Conservation (phyloP, 768 basidiomycete genomes). For the Calvatia gigantea region DNA sequence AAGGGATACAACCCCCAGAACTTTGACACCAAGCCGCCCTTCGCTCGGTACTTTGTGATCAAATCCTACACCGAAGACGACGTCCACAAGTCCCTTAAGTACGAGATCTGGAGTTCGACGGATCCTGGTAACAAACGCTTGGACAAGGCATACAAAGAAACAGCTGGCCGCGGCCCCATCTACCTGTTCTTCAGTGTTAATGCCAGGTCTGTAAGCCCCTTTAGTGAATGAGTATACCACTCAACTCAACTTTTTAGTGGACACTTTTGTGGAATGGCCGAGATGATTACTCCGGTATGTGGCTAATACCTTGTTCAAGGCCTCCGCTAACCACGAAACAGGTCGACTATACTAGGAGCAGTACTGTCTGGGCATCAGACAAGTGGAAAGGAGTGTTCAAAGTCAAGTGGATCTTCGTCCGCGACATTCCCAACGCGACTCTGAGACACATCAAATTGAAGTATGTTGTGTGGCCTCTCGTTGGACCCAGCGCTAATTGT, state of each 20-base stretch:
- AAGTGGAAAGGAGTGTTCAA: slow-evolving; percentile 99
- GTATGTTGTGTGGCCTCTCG: slow-evolving; percentile 36
- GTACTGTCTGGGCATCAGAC: slow-evolving; percentile 98
- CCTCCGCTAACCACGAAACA: slow-evolving; percentile 20
- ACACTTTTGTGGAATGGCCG: slow-evolving; percentile 98
- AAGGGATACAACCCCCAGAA: slow-evolving; percentile 90
- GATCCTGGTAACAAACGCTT: slow-evolving; percentile 96
- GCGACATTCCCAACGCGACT: slow-evolving; percentile 89
- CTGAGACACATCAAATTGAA: slow-evolving; percentile 86
- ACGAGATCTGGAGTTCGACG: slow-evolving; percentile 97
- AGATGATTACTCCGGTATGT: slow-evolving; percentile 91
- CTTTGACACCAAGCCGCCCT: slow-evolving; percentile 78
- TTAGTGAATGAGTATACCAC: neutral
- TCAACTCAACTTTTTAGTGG: slow-evolving; percentile 48
- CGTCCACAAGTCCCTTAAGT: slow-evolving; percentile 96
- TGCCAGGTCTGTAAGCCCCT: slow-evolving; percentile 49
- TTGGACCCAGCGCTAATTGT: slow-evolving; percentile 13
- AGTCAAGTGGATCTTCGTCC: slow-evolving; percentile 96
- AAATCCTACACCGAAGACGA: slow-evolving; percentile 99
- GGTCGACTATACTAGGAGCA: slow-evolving; percentile 92
- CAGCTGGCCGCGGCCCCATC: slow-evolving; percentile 86
- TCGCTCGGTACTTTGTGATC: slow-evolving; percentile 94
- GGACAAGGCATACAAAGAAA: slow-evolving; percentile 96
- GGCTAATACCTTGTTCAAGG: neutral
- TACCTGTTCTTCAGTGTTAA: slow-evolving; percentile 99